phyloP scores from a whole-genome alignment of 78 protist species.

The Isochrysis galbana region DNA sequence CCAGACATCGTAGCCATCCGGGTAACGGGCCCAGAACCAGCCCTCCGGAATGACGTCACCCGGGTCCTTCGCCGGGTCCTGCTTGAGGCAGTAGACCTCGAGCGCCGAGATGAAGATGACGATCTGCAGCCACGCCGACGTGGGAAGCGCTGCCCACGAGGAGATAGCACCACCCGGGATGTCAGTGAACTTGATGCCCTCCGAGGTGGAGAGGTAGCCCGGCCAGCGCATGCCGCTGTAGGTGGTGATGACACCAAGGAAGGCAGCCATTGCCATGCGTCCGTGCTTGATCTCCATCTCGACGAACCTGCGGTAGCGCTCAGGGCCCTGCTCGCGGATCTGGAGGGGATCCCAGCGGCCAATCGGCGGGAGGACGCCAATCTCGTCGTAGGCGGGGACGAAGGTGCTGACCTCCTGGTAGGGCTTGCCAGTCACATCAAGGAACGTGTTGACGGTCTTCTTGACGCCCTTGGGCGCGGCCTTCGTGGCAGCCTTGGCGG shows the following conservation, averaged over 20 bases:
- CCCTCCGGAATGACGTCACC: slow-evolving; percentile 12
- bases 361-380: slow-evolving; percentile 9
- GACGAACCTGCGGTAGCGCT: slow-evolving; percentile 13
- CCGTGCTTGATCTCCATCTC: slow-evolving; percentile 35
- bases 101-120: background rate
- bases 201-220: background rate
- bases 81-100: background rate
- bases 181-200: background rate
- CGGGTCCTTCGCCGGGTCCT: background rate
- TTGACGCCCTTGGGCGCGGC: background rate
- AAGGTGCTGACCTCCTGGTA: background rate
- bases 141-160: slow-evolving; percentile 3
- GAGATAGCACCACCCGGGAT: background rate
- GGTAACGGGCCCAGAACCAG: background rate
- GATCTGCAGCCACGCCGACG: background rate
- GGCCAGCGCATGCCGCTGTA: slow-evolving; percentile 2
- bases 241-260: slow-evolving; percentile 19
- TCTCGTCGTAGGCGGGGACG: background rate
- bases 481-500: background rate
- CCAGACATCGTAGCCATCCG: background rate
- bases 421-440: background rate
- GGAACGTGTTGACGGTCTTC: background rate
- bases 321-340: slow-evolving; percentile 9
- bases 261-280: background rate
- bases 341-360: slow-evolving; percentile 22